A percentile compares a stretch with the other conserved stretches of the same genome.
These are phyloP conservation scores for Xylariaceae sp. DNA, from an alignment of 2,329 filamentous ascomycete genomes.

Conservation along the genomic window DNA sequence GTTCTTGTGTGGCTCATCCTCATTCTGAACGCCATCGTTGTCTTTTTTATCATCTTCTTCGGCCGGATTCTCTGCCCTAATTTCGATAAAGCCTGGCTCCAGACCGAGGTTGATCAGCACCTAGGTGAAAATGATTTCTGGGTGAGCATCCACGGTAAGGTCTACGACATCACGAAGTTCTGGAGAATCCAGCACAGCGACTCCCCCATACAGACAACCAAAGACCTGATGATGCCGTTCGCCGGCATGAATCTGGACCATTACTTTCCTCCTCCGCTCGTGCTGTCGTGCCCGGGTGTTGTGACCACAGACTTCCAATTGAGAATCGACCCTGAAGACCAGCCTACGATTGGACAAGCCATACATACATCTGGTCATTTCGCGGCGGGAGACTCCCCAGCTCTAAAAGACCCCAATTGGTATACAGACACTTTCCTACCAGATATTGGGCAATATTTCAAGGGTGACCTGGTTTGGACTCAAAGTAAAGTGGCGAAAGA, in stretches of 20 bases:
- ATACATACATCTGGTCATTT: slow-evolving; percentile 65
- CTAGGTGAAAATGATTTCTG: slow-evolving; percentile 71
- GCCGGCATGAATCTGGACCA: slow-evolving; percentile 72
- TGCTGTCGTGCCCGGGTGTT: slow-evolving; percentile 64
- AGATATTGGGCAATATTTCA: slow-evolving; percentile 76
- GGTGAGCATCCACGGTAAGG: slow-evolving; percentile 79
- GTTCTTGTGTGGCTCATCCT: slow-evolving; percentile 76
- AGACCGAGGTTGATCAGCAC: slow-evolving; percentile 63
- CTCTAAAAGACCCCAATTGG: slow-evolving; percentile 63
- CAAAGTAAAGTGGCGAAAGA: slow-evolving; percentile 53
- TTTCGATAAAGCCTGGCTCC: slow-evolving; percentile 81
- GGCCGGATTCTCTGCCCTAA: slow-evolving; percentile 84
- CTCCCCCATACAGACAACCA: slow-evolving; percentile 53
- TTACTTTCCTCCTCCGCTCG: slow-evolving; percentile 81
- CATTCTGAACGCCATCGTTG: slow-evolving; percentile 70
- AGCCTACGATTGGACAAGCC: slow-evolving; percentile 49
- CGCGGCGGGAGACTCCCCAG: slow-evolving; percentile 50
- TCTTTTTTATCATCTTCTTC: slow-evolving; percentile 91
- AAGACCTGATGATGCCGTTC: slow-evolving; percentile 66
- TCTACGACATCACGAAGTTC: slow-evolving; percentile 90
- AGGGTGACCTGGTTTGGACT: slow-evolving; percentile 76
- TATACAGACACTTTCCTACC: slow-evolving; percentile 70
- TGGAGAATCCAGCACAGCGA: slow-evolving; percentile 83
- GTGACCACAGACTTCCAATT: slow-evolving; percentile 53
- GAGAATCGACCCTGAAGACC: slow-evolving; percentile 37